Evolutionary conservation across 2,329 filamentous ascomycete species (phyloP).

Genomic region (Lachnum nothofagi): DNA sequence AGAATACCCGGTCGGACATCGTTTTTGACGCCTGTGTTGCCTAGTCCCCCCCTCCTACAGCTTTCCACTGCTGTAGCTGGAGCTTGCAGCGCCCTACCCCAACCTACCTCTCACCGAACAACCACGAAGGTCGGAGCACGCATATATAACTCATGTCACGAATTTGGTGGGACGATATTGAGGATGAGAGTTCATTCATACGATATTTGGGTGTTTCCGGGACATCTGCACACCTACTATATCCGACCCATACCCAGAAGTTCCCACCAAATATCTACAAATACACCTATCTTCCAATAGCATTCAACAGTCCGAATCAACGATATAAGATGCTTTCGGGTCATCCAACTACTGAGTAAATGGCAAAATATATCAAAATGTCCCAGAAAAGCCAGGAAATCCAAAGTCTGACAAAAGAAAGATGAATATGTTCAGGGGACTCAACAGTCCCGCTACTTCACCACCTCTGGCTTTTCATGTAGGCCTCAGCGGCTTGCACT

Average conservation of each 20-base stretch:
- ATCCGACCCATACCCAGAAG: too few relatives aligned
- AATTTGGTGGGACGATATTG: neutral
- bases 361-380: too few relatives aligned
- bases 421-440: neutral
- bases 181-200: neutral
- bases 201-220: neutral
- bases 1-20: conserved; percentile 26
- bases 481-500: conserved; percentile 8
- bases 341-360: too few relatives aligned
- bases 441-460: neutral
- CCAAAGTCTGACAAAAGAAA: neutral
- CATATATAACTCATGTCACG: neutral
- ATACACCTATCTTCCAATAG: too few relatives aligned
- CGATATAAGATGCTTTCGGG: too few relatives aligned
- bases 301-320: too few relatives aligned
- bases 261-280: too few relatives aligned
- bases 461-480: conserved; percentile 3
- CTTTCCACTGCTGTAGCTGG: neutral
- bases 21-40: neutral
- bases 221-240: too few relatives aligned
- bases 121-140: neutral
- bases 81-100: neutral
- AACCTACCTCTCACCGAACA: neutral
- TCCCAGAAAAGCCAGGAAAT: too few relatives aligned
- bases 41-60: neutral